Evolutionary conservation across 73 alveolate genomes (phyloP).

Genomic region (Uronychia binucleata): DNA sequence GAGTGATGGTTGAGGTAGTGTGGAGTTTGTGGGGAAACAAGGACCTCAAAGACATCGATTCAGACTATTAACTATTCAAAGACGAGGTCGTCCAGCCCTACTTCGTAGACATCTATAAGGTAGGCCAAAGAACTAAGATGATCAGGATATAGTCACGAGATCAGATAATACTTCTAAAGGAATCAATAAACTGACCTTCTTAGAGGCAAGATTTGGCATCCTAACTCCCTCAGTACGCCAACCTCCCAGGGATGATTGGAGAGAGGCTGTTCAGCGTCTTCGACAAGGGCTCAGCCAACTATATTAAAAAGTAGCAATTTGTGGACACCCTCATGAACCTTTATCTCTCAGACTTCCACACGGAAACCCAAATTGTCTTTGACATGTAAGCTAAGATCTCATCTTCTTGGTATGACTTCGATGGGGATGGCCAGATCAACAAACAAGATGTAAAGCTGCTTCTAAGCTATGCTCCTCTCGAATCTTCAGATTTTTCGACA

Average conservation of each 20-base stretch:
- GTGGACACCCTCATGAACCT: conserved; percentile 70
- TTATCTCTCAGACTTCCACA: conserved; percentile 55
- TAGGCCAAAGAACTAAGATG: not conserved
- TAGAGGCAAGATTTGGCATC: not conserved
- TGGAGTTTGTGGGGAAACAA: not conserved
- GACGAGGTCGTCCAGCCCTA: conserved; percentile 19
- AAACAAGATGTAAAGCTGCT: conserved; percentile 57
- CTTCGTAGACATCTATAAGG: conserved; percentile 42
- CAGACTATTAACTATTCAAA: not conserved
- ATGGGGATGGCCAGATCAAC: conserved; percentile 57
- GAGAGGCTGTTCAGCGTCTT: conserved; percentile 83
- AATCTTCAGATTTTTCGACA: not conserved
- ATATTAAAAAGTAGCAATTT: conserved; percentile 76
- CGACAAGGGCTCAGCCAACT: conserved; percentile 71
- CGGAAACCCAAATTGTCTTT: conserved; percentile 58
- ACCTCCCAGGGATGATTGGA: conserved; percentile 87
- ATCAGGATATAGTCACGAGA: conserved; percentile 61
- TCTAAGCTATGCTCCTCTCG: conserved; percentile 47
- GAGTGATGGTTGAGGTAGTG: conserved; percentile 3
- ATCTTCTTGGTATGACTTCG: conserved; percentile 55
- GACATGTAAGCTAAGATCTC: conserved; percentile 47
- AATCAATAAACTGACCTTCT: conserved; percentile 49
- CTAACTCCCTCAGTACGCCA: conserved; percentile 34
- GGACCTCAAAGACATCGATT: not conserved
- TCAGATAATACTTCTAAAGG: conserved; percentile 63